Conservation (phyloP, 352 stramenopile genomes). For the Thalassiosira delicatula region DNA sequence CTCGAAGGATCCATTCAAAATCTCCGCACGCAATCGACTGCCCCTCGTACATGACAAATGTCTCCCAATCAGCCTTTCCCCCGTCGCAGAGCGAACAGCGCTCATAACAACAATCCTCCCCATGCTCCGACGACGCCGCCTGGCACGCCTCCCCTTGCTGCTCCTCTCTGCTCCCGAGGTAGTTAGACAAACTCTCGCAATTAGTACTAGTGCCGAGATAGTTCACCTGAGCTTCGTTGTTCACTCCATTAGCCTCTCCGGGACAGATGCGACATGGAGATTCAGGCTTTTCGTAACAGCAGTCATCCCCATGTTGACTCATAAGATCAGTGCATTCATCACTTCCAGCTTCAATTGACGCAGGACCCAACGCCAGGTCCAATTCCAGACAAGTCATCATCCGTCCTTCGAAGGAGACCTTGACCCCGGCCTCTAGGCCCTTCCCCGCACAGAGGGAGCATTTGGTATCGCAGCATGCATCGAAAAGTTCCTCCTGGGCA, state of each 20-base stretch:
- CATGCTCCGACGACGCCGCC: conserved; percentile 44
- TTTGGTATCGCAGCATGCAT: conserved; percentile 65
- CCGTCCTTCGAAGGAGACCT: conserved; percentile 61
- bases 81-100: conserved; percentile 61
- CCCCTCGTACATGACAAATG: conserved; percentile 62
- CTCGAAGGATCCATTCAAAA: conserved; percentile 68
- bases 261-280: conserved; percentile 59
- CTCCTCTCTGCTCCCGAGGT: conserved; percentile 65
- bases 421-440: conserved; percentile 65
- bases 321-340: conserved; percentile 54
- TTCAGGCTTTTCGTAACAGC: conserved; percentile 64
- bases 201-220: conserved; percentile 67
- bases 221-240: conserved; percentile 45
- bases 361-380: conserved; percentile 54
- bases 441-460: conserved; percentile 56
- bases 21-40: conserved; percentile 65
- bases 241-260: conserved; percentile 43
- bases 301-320: conserved; percentile 33
- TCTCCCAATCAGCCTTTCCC: conserved; percentile 69
- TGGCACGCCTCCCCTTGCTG: conserved; percentile 53
- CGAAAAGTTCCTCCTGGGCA: conserved; percentile 52
- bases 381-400: conserved; percentile 67
- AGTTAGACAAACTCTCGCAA: conserved; percentile 68
- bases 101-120: conserved; percentile 62
- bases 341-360: conserved; percentile 45